These are phyloP conservation scores for Helotiales sp. DNA, from an alignment of 2,329 filamentous ascomycete species.

Conservation along the genomic window DNA sequence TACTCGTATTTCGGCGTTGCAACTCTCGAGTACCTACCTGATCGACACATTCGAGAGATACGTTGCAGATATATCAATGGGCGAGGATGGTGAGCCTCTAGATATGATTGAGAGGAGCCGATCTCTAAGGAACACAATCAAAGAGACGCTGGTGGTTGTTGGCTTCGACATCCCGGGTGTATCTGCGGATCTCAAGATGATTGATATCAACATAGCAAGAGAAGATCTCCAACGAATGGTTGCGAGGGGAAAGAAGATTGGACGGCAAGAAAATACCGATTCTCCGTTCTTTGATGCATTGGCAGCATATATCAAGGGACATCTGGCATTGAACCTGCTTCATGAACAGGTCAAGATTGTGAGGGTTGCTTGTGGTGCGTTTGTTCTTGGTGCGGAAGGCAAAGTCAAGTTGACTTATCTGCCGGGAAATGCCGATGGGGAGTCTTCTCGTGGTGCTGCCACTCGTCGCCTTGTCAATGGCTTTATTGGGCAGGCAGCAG, in stretches of 20 bases:
- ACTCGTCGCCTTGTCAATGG: slow-evolving; percentile 33
- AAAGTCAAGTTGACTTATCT: slow-evolving; percentile 47
- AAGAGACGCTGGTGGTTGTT: slow-evolving; percentile 37
- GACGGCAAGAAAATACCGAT: slow-evolving; percentile 10
- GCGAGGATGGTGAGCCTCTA: slow-evolving; percentile 30
- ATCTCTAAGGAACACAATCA: slow-evolving; percentile 33
- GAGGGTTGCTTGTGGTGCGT: slow-evolving; percentile 49
- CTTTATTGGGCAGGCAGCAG: slow-evolving; percentile 31
- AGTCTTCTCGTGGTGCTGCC: slow-evolving; percentile 31
- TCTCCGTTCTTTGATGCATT: slow-evolving; percentile 49
- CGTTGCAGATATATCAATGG: slow-evolving; percentile 33
- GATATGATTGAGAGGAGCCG: slow-evolving; percentile 23
- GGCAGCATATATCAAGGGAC: slow-evolving; percentile 45
- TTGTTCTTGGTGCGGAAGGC: slow-evolving; percentile 47
- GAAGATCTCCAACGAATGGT: slow-evolving; percentile 46
- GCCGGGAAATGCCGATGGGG: slow-evolving; percentile 19
- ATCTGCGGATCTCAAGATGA: slow-evolving; percentile 44
- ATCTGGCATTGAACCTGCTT: slow-evolving; percentile 48
- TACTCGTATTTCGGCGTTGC: slow-evolving; percentile 46
- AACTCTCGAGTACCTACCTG: slow-evolving; percentile 46
- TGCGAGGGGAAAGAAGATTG: slow-evolving; percentile 33
- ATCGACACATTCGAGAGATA: slow-evolving; percentile 41
- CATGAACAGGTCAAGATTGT: slow-evolving; percentile 48
- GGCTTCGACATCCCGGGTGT: slow-evolving; percentile 39
- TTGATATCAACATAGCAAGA: slow-evolving; percentile 50